Evolutionary conservation across 441 rosid species (phyloP), one percentile per base, ranked within the genome.

Genomic region (Arabidopsis lyrata): DNA sequence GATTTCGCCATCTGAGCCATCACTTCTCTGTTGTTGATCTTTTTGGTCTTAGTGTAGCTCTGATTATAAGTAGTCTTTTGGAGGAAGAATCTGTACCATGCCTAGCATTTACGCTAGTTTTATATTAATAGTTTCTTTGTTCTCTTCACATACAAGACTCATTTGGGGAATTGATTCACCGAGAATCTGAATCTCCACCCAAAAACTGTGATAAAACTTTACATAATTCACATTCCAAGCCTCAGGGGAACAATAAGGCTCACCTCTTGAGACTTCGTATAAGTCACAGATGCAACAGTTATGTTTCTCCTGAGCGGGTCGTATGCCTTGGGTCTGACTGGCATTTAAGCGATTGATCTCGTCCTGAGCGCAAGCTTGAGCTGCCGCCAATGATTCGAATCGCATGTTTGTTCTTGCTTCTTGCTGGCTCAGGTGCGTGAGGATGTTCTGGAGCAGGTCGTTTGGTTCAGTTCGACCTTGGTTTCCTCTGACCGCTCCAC

Each of bases 1-100:
- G 69, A 72, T 62, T 39, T 62, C 13, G 69, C 69, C 38, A 72
- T 63, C 56, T 72, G 70, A 72, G 70, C 70, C 76, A 72, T 63
- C 14, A 5, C 48, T 63, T 72, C 35, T 52, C 2, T 39, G 45
- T 62, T 71, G 42, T 14, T 63, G 47, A 63, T 63, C 29, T 41
- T 38, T 38, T 72, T 63, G 29, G 13, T 41, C 14, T 63, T 1
- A 6, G 7, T 42, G 29, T 63, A 18, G n/a, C 72, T 47, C 59
- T 73, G 35, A 44, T 73, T 65, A 65, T 56, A 65, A 22, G 34
- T 18, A 73, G 66, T 56, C 41, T 57, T 45, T 8, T 36, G 36
- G 29, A 56, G 5, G 10, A 57, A 49, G 44, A 74, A 65, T 57
- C 13, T 47, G 50, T 55, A 66, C 72, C 66, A 56, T 73, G 72